Evolutionary conservation across 768 basidiomycete species (phyloP).

Genomic region (Russula abietina): DNA sequence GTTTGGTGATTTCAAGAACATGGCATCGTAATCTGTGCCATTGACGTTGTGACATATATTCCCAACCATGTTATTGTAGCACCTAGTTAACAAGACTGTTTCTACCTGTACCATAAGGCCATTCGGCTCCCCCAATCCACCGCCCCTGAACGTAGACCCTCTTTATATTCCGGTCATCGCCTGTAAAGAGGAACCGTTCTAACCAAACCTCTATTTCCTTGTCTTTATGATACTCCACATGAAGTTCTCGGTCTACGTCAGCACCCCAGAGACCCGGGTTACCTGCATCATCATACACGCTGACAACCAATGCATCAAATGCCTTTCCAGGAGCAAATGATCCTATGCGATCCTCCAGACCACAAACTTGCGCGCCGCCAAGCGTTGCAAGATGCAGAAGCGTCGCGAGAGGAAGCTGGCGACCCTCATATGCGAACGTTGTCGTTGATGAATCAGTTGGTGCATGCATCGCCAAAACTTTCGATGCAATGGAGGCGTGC

Average conservation of each 20-base stretch:
- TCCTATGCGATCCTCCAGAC: constrained; percentile 60
- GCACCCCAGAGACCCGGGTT: constrained; percentile 55
- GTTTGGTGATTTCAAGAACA: constrained; percentile 46
- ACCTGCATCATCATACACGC: constrained; percentile 44
- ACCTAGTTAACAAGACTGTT: not conserved
- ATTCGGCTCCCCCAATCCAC: constrained; percentile 63
- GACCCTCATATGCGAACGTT: constrained; percentile 39
- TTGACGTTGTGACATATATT: constrained; percentile 5
- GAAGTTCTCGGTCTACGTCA: constrained; percentile 32
- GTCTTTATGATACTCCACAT: constrained; percentile 26
- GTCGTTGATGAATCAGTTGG: constrained; percentile 11
- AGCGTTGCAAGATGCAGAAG: constrained; percentile 87
- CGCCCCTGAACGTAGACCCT: constrained; percentile 81
- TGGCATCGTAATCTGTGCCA: constrained; percentile 5
- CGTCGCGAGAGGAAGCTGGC: constrained; percentile 66
- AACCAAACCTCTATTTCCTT: constrained; percentile 50
- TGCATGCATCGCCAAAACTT: constrained; percentile 55
- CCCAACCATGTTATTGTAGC: constrained; percentile 4
- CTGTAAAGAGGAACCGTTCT: constrained; percentile 82
- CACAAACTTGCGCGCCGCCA: constrained; percentile 84
- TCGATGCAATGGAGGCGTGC: constrained; percentile 74
- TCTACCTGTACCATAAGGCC: not conserved
- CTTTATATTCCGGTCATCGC: constrained; percentile 78
- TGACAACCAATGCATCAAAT: constrained; percentile 84
- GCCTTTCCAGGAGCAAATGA: constrained; percentile 75